Evolutionary conservation across 805 yeast genomes (phyloP).

Genomic region (Myxozyma geophila): DNA sequence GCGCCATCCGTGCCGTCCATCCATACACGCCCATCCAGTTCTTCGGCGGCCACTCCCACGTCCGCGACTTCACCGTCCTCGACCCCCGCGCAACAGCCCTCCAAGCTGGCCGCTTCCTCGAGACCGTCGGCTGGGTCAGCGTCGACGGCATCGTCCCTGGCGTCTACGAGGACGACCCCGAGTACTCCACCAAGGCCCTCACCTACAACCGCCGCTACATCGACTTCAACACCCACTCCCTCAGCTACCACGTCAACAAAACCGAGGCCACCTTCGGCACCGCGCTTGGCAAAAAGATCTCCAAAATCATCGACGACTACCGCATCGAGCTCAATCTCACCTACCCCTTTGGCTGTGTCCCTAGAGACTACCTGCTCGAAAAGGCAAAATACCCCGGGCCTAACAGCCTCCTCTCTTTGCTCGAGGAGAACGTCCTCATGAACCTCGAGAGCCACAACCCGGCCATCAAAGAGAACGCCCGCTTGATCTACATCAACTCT

Average conservation of each 20-base stretch:
- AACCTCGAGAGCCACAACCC: conserved; percentile 41
- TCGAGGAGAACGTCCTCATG: conserved; percentile 63
- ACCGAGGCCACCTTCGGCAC: conserved; percentile 55
- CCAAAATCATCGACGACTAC: conserved; percentile 51
- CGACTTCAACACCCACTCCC: conserved; percentile 78
- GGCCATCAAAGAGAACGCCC: conserved; percentile 43
- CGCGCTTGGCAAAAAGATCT: conserved; percentile 54
- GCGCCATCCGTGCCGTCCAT: conserved; percentile 57
- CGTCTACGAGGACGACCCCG: conserved; percentile 29
- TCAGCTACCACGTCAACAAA: conserved; percentile 61
- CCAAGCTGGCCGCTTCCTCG: conserved; percentile 93
- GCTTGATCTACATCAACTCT: conserved; percentile 74
- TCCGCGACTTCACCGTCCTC: conserved; percentile 75
- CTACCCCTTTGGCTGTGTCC: conserved; percentile 66
- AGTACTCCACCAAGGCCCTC: conserved; percentile 38
- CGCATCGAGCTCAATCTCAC: conserved; percentile 60
- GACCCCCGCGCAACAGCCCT: conserved; percentile 73
- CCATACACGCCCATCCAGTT: conserved; percentile 75
- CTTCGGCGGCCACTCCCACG: conserved; percentile 94
- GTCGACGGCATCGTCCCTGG: conserved; percentile 46
- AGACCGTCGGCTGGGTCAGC: conserved; percentile 88
- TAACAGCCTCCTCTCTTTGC: conserved; percentile 61
- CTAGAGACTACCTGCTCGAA: conserved; percentile 65
- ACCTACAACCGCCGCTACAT: conserved; percentile 67
- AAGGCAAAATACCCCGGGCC: conserved; percentile 66